Evolutionary conservation across 1,284 basidiomycete species (phyloP).

Genomic region (Puccinia hordei): DNA sequence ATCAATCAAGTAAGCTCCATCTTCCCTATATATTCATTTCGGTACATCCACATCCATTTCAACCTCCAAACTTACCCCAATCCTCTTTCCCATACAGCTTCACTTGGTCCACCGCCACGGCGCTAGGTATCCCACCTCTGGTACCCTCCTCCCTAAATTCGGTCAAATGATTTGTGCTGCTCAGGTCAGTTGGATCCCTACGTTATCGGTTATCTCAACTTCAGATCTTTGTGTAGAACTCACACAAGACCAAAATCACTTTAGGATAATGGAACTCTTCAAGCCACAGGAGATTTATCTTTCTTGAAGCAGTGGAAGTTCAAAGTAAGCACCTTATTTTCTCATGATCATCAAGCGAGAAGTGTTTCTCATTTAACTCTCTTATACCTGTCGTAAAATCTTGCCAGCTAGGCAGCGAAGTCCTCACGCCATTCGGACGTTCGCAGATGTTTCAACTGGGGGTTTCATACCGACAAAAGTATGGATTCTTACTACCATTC

Average conservation of each 20-base stretch:
- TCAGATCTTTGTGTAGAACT: neutral
- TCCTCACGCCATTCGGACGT: constrained; percentile 63
- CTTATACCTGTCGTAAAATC: neutral
- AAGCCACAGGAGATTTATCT: constrained; percentile 23
- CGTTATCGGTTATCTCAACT: neutral
- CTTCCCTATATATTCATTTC: neutral
- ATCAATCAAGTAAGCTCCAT: constrained; percentile 35
- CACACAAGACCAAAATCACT: neutral
- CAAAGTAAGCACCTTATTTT: constrained; percentile 7
- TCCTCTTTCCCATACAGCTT: constrained; percentile 3
- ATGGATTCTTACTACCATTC: constrained; percentile 34
- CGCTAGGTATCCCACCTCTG: constrained; percentile 42
- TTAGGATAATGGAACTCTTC: constrained; percentile 1
- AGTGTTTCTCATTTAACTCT: neutral
- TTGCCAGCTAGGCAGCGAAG: constrained; percentile 60
- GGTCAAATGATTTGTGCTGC: constrained; percentile 17
- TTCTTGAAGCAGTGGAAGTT: constrained; percentile 42
- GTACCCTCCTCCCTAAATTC: constrained; percentile 1
- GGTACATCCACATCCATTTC: neutral
- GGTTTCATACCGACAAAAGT: constrained; percentile 32
- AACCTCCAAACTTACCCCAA: neutral
- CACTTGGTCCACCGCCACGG: constrained; percentile 47
- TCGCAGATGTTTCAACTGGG: constrained; percentile 59
- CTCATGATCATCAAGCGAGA: neutral
- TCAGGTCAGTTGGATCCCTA: constrained; percentile 1